Conservation (phyloP, 2,329 filamentous ascomycete species). For the Penicillium occitanis region DNA sequence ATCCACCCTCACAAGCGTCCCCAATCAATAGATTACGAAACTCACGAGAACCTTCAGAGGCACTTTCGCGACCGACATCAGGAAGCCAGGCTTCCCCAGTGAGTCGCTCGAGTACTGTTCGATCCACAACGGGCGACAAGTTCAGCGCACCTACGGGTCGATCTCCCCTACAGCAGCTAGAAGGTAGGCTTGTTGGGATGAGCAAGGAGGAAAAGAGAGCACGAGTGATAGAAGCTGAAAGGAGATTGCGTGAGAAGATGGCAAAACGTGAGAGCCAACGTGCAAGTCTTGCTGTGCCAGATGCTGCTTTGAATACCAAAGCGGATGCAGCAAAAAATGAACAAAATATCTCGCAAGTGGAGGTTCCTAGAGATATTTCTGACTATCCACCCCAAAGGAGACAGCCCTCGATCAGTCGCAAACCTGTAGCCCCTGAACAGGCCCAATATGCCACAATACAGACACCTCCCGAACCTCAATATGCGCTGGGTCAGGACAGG, state of each 20-base stretch:
- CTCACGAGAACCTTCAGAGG: slow-evolving; percentile 19
- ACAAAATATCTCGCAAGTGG: slow-evolving; percentile 7
- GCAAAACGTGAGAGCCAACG: slow-evolving; percentile 32
- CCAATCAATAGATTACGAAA: slow-evolving; percentile 18
- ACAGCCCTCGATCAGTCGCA: slow-evolving; percentile 12
- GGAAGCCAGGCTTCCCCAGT: slow-evolving; percentile 27
- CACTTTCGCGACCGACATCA: slow-evolving; percentile 22
- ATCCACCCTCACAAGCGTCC: slow-evolving; percentile 3
- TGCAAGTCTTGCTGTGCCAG: slow-evolving; percentile 21
- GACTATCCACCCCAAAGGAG: slow-evolving; percentile 18
- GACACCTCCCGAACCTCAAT: slow-evolving; percentile 26
- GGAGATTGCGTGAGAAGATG: slow-evolving; percentile 62
- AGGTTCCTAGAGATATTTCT: slow-evolving; percentile 18
- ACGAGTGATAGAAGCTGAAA: slow-evolving; percentile 77
- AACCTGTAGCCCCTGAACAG: slow-evolving; percentile 11
- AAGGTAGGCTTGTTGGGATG: slow-evolving; percentile 85
- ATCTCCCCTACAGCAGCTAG: slow-evolving; percentile 89
- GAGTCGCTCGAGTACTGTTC: slow-evolving; percentile 35
- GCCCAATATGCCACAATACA: slow-evolving; percentile 27
- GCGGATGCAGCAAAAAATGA: slow-evolving; percentile 20
- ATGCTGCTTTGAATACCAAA: slow-evolving; percentile 3
- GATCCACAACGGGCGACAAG: slow-evolving; percentile 33
- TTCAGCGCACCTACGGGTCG: slow-evolving; percentile 70
- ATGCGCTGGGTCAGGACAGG: slow-evolving; percentile 23
- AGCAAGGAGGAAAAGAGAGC: slow-evolving; percentile 95